These are phyloP conservation scores for Aspergillus niger DNA, from an alignment of 2,329 filamentous ascomycete genomes.

Conservation along the genomic window DNA sequence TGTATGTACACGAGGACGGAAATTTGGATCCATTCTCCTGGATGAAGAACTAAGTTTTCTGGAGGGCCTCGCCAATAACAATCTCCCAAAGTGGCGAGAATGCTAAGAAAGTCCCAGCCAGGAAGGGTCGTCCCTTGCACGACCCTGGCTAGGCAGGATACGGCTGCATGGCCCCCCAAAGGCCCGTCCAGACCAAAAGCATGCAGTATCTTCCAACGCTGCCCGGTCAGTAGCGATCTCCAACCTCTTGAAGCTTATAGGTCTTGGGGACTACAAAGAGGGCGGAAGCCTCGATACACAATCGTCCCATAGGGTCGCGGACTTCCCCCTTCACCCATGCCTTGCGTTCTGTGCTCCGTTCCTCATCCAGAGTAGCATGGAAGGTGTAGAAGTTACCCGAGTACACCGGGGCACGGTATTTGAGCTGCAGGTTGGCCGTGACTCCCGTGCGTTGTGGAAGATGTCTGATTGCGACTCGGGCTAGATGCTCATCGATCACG, in stretches of 20 bases:
- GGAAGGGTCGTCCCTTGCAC: not conserved
- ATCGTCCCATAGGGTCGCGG: slow-evolving; percentile 49
- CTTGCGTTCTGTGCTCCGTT: slow-evolving; percentile 42
- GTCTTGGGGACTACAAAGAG: slow-evolving; percentile 62
- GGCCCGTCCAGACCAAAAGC: not conserved
- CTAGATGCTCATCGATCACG: slow-evolving; percentile 68
- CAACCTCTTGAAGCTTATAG: slow-evolving; percentile 44
- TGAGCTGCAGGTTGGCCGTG: slow-evolving; percentile 60
- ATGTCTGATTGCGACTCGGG: slow-evolving; percentile 59
- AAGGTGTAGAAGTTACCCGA: slow-evolving; percentile 67
- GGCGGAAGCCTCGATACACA: slow-evolving; percentile 61
- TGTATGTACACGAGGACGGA: not conserved
- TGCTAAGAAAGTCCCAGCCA: not conserved
- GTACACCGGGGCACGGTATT: slow-evolving; percentile 63
- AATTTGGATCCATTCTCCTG: not conserved
- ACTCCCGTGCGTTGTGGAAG: slow-evolving; percentile 56
- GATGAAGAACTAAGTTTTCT: not conserved
- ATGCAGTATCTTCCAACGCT: not conserved
- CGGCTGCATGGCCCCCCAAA: not conserved
- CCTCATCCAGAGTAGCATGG: slow-evolving; percentile 45
- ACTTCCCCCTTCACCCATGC: slow-evolving; percentile 40
- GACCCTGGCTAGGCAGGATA: not conserved
- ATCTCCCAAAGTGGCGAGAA: not conserved
- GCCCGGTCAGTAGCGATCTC: slow-evolving; percentile 39
- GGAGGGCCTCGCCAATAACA: not conserved